These are phyloP conservation scores for Fraxinus nigra DNA, from an alignment of 305 asterid species.

Conservation along the genomic window DNA sequence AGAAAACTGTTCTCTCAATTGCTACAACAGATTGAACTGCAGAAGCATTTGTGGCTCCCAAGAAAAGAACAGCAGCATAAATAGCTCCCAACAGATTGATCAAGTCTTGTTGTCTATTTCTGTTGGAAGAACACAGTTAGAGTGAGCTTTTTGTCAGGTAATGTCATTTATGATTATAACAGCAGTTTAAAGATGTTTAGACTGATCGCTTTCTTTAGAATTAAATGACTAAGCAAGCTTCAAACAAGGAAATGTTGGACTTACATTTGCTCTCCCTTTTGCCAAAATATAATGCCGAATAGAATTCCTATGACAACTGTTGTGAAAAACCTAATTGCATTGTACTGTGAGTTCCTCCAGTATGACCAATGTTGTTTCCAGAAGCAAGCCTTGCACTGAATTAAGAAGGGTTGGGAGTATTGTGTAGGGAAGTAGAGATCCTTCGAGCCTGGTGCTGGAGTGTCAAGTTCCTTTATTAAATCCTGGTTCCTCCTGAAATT, in stretches of 20 bases:
- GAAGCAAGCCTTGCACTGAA: slow-evolving; percentile 47
- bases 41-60: slow-evolving; percentile 46
- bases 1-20: slow-evolving; percentile 45
- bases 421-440: slow-evolving; percentile 41
- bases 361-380: slow-evolving; percentile 55
- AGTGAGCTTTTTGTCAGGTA: neutral
- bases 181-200: neutral
- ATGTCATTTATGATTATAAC: neutral
- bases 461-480: slow-evolving; percentile 37
- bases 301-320: slow-evolving; percentile 36
- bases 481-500: slow-evolving; percentile 41
- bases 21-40: slow-evolving; percentile 45
- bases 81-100: slow-evolving; percentile 42
- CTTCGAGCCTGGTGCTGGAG: slow-evolving; percentile 28
- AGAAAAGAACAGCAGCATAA: slow-evolving; percentile 45
- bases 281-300: slow-evolving; percentile 46
- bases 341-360: slow-evolving; percentile 49
- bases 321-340: slow-evolving; percentile 40
- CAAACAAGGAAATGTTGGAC: slow-evolving; percentile 7
- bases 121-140: slow-evolving; percentile 9
- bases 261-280: slow-evolving; percentile 39
- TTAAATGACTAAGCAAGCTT: neutral
- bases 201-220: neutral
- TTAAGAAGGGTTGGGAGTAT: slow-evolving; percentile 39
- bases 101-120: slow-evolving; percentile 40